Base-by-base conservation (phyloP, 176 grass and related monocot species). In the Saccharum spontaneum region DNA sequence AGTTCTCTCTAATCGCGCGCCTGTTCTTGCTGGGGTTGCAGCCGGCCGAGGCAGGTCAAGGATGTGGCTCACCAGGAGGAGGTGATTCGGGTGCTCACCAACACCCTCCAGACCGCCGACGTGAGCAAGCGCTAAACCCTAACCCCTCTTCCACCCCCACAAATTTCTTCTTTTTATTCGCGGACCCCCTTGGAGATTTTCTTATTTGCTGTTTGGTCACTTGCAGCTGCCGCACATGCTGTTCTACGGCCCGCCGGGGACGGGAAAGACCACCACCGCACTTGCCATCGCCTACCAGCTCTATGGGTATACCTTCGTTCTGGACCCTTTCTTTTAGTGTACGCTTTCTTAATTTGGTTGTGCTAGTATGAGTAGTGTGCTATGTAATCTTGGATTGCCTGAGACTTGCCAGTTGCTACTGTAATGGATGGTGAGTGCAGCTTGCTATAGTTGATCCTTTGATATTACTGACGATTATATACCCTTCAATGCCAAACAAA, bases 11-110 rank as follows among this genome's bases (percentile, higher is more conserved):
- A 74, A 79, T 52, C 48, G 8, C 36, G 8, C 36, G 37, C 17
- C 43, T 46, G 46, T 62, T 77, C 65, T 18, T 74, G 43, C 34
- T 67, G 44, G 44, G 20, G 37, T 24, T 81, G 77, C 83, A 98
- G 97, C 88, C 93, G 97, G 16, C 97, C 97, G 70, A 92, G 86
- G 86, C 87, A 98, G 85, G 93, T 98, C 81, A 98, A 96, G 97
- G 97, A 98, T 43, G 93, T 96, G 48, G 91, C 91, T 40, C 97
- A 98, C 86, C 93, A 98, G 97, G 97, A 98, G 41, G 97, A 98
- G 86, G 97, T 94, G 72, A 82, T 98, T 12, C 88, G 97, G 49
- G 93, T 96, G 77, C 93, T 98, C 84, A 98, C 93, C 79, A 98
- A 92, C 71, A 98, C 93, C 66, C 97, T 98, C 22, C 86, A 96